A percentile compares a stretch with the other conserved stretches of the same genome.
phyloP scores from a whole-genome alignment of 116 monocot species.

The Iris pallida region DNA sequence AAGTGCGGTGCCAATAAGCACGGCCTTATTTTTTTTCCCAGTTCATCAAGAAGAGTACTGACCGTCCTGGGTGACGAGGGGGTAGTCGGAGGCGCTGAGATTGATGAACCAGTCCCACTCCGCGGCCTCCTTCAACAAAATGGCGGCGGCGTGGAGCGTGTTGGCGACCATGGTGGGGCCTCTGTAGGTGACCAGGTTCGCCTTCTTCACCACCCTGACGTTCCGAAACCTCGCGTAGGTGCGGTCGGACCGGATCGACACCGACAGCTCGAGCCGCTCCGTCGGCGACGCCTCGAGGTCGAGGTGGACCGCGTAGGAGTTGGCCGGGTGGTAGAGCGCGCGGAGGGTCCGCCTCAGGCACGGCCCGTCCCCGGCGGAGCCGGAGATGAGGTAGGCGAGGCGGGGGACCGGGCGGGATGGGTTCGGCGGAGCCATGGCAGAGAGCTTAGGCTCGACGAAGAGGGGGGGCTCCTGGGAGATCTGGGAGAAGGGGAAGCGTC shows the following conservation, averaged over 20 bases:
- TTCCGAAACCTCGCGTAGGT: constrained; percentile 31
- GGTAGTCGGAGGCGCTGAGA: constrained; percentile 49
- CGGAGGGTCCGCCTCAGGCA: constrained; percentile 34
- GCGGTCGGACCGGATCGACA: constrained; percentile 19
- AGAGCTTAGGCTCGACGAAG: constrained; percentile 38
- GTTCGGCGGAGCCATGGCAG: not conserved
- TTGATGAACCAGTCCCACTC: constrained; percentile 62
- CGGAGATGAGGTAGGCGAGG: constrained; percentile 47
- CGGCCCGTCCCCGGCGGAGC: constrained; percentile 42
- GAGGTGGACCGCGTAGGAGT: constrained; percentile 43
- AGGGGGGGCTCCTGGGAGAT: not conserved
- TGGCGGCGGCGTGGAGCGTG: constrained; percentile 53
- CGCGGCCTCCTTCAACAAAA: constrained; percentile 39
- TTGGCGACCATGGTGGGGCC: constrained; percentile 55
- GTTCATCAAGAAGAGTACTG: not conserved
- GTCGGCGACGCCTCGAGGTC: constrained; percentile 37
- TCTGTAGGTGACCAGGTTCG: constrained; percentile 47
- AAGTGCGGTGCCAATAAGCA: no score
- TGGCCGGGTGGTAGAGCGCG: constrained; percentile 43
- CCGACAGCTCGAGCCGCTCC: constrained; percentile 36
- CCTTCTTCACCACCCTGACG: constrained; percentile 37
- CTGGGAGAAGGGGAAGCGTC: not conserved
- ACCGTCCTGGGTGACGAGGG: constrained; percentile 52
- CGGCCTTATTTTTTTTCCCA: no score
- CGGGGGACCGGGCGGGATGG: constrained; percentile 21